Base-by-base conservation (phyloP, 148 eudicot genomes). In the Pouteria glomerata region DNA sequence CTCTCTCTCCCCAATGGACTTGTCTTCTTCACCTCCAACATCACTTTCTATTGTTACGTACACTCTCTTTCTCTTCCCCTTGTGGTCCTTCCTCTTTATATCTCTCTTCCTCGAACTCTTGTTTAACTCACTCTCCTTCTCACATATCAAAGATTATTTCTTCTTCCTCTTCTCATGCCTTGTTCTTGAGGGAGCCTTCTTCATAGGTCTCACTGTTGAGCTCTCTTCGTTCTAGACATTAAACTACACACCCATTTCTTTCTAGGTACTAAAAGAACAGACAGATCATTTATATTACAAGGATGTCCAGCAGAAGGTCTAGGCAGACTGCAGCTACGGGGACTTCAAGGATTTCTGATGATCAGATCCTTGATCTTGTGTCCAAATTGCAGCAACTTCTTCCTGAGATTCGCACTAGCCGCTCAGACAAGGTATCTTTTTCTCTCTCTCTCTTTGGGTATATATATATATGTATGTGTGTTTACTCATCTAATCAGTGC, bases 271-370 rank as follows among this genome's bases (percentile, higher is more conserved):
- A 53, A 10, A 23, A 13, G 8, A 29, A 53, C 27, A 23, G 29
- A 51, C 23, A 18, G 50, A 21, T n/a, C 14, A n/a, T n/a, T 48
- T 29, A 31, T 33, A 44, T 35, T 29, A 39, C 11, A 48, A 74
- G 47, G 41, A 90, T 89, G 97, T 91, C 97, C n/a, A 80, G 81
- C 71, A 79, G 96, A 76, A 88, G 97, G 69, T 80, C 89, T 34
- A 82, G 93, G 77, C 89, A 81, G 37, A 72, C 84, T 10, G 70
- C 74, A 1, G 84, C 81, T 13, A 66, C 74, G 2, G 84, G 81
- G 13, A 72, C 73, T 56, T 80, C 94, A 15, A 84, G 89, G 76
- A 86, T 91, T 63, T 74, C 75, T 0, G 94, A 91, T 69, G 97
- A 85, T 56, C 92, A 91, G 79, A 91, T 89, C 73, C 79, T 81